Evolutionary conservation across 768 basidiomycete species (phyloP).

Genomic region (Melanogaster broomeanus): DNA sequence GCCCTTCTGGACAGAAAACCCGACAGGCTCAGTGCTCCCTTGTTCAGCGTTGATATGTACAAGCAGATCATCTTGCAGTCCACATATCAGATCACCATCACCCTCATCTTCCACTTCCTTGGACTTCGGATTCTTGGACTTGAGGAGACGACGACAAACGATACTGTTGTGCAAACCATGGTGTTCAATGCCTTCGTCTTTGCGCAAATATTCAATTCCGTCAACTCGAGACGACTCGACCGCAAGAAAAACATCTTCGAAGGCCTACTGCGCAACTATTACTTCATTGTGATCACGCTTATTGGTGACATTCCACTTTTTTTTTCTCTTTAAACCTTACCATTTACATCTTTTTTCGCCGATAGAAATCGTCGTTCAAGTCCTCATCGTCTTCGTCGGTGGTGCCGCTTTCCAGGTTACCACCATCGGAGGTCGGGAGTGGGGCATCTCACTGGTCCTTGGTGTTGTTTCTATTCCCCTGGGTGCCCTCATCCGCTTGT

Average conservation of each 20-base stretch:
- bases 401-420: slow-evolving; percentile 91
- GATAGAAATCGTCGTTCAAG: slow-evolving; percentile 82
- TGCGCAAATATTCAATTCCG: slow-evolving; percentile 93
- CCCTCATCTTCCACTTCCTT: slow-evolving; percentile 87
- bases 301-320: slow-evolving; percentile 59
- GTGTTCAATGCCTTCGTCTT: slow-evolving; percentile 99
- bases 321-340: not conserved
- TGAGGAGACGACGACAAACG: slow-evolving; percentile 32
- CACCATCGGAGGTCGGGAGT: slow-evolving; percentile 76
- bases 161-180: slow-evolving; percentile 69
- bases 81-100: slow-evolving; percentile 78
- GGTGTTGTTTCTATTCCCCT: slow-evolving; percentile 88
- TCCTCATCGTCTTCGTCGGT: slow-evolving; percentile 89
- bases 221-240: slow-evolving; percentile 90
- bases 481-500: slow-evolving; percentile 74
- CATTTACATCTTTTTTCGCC: slow-evolving; percentile 2
- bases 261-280: slow-evolving; percentile 75
- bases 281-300: slow-evolving; percentile 81
- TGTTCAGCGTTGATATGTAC: slow-evolving; percentile 94
- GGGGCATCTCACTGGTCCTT: slow-evolving; percentile 90
- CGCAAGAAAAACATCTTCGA: slow-evolving; percentile 86
- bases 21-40: slow-evolving; percentile 82
- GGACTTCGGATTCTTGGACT: slow-evolving; percentile 73
- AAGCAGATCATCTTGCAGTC: slow-evolving; percentile 95
- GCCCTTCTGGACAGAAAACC: slow-evolving; percentile 85